phyloP scores from a whole-genome alignment of 2,329 filamentous ascomycete genomes.

The Ophidiomyces ophidiicola region DNA sequence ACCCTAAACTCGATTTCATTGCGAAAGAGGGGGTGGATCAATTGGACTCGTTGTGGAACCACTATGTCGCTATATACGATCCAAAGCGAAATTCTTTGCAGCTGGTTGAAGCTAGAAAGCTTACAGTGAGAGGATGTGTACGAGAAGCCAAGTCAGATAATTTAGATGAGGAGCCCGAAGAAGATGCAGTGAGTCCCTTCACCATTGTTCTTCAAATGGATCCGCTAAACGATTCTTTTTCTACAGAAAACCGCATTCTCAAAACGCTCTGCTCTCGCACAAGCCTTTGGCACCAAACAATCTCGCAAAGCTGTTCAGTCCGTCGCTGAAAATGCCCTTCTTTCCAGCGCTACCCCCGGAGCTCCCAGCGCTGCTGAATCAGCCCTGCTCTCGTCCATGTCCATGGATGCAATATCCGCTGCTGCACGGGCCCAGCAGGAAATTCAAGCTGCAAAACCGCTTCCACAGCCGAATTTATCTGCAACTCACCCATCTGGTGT shows the following conservation, averaged over 20 bases:
- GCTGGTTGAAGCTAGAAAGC: slow-evolving; percentile 42
- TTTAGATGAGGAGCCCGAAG: slow-evolving; percentile 22
- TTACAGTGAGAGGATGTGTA: slow-evolving; percentile 42
- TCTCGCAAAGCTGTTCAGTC: slow-evolving; percentile 38
- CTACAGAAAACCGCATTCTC: slow-evolving; percentile 30
- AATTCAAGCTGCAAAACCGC: slow-evolving; percentile 36
- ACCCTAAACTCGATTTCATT: slow-evolving; percentile 48
- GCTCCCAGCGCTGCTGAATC: slow-evolving; percentile 27
- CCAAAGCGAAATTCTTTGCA: slow-evolving; percentile 42
- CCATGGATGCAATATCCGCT: slow-evolving; percentile 23
- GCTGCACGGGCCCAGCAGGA: slow-evolving; percentile 28
- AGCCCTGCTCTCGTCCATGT: slow-evolving; percentile 34
- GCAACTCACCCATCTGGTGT: slow-evolving; percentile 35
- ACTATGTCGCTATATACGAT: slow-evolving; percentile 52
- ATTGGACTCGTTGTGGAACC: slow-evolving; percentile 42
- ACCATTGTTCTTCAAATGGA: not conserved
- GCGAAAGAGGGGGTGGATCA: slow-evolving; percentile 41
- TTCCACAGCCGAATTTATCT: slow-evolving; percentile 33
- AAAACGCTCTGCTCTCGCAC: slow-evolving; percentile 34
- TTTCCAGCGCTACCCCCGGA: slow-evolving; percentile 30
- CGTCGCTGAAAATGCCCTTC: slow-evolving; percentile 37
- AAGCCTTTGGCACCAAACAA: slow-evolving; percentile 41
- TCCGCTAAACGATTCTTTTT: not conserved
- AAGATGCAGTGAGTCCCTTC: slow-evolving; percentile 12
- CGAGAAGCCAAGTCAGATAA: slow-evolving; percentile 21